Percentiles rank a stretch among this genome's conserved stretches.
Conservation (phyloP, 257 asterid genomes). For the Solanum etuberosum region DNA sequence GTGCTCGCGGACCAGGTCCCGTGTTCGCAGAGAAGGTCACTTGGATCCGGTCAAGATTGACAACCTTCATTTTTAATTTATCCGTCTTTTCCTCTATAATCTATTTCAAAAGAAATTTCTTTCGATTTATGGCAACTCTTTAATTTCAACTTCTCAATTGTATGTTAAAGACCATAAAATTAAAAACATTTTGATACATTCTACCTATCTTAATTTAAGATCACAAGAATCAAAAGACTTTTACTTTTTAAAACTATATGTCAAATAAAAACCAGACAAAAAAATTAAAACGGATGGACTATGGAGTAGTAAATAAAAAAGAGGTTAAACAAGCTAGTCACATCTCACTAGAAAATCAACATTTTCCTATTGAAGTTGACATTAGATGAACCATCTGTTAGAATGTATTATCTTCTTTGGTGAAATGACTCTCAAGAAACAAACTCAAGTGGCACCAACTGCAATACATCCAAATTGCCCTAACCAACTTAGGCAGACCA, state of each 20-base stretch:
- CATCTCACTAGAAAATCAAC: neutral
- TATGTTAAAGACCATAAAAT: too few relatives aligned
- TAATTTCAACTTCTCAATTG: neutral
- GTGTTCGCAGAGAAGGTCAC: too few relatives aligned
- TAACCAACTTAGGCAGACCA: neutral
- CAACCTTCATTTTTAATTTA: too few relatives aligned
- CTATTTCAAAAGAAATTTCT: too few relatives aligned
- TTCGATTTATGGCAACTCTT: neutral
- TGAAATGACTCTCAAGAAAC: neutral
- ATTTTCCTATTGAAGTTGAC: neutral
- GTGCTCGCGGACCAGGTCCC: too few relatives aligned
- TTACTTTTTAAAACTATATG: neutral
- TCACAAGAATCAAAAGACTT: neutral
- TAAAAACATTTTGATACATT: too few relatives aligned
- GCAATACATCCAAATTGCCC: neutral
- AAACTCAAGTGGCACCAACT: neutral
- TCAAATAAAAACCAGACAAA: neutral
- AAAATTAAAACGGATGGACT: too few relatives aligned
- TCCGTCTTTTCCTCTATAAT: neutral
- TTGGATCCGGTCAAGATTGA: too few relatives aligned
- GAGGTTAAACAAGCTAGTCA: neutral
- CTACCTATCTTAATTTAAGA: too few relatives aligned
- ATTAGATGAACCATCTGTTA: neutral
- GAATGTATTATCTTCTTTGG: neutral
- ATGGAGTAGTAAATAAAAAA: too few relatives aligned